A percentile compares a stretch with the other conserved stretches of the same genome.
Conservation (phyloP, 768 basidiomycete genomes). For the Lanmaoa pseudosensibilis region DNA sequence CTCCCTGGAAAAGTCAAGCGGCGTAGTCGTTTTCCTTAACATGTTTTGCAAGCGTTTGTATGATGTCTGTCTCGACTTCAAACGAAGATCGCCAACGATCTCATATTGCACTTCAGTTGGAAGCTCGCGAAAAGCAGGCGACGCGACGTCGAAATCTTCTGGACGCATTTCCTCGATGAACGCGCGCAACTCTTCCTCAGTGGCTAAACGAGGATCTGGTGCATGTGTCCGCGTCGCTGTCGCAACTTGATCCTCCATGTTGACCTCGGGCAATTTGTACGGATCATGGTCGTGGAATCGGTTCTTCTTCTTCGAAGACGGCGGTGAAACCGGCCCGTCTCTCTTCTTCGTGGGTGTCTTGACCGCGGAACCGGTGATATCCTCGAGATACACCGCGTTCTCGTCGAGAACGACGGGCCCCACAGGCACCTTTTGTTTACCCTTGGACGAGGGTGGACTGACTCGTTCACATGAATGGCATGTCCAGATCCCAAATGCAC, state of each 20-base stretch:
- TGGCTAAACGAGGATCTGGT: slow-evolving; percentile 92
- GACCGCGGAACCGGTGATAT: slow-evolving; percentile 57
- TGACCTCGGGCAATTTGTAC: slow-evolving; percentile 85
- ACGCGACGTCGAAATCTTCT: slow-evolving; percentile 90
- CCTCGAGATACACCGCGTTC: slow-evolving; percentile 85
- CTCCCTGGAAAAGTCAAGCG: slow-evolving; percentile 94
- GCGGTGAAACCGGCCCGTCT: slow-evolving; percentile 38
- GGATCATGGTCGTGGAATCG: slow-evolving; percentile 83
- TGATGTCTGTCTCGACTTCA: slow-evolving; percentile 93
- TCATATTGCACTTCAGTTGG: slow-evolving; percentile 98
- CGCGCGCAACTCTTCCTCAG: slow-evolving; percentile 87
- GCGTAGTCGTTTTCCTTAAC: slow-evolving; percentile 73
- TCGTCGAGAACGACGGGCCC: slow-evolving; percentile 60
- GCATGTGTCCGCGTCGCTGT: slow-evolving; percentile 58
- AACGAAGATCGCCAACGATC: slow-evolving; percentile 91
- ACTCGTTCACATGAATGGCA: neutral
- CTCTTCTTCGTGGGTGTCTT: slow-evolving; percentile 48
- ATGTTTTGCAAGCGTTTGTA: slow-evolving; percentile 90
- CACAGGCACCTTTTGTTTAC: slow-evolving; percentile 47
- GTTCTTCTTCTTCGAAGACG: slow-evolving; percentile 56
- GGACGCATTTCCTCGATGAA: slow-evolving; percentile 98
- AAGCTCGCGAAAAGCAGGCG: slow-evolving; percentile 85
- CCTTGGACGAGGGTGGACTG: slow-evolving; percentile 35
- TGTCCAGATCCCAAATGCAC: neutral
- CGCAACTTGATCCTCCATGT: slow-evolving; percentile 62